These are phyloP conservation scores for Monilinia fructicola DNA, from an alignment of 2,329 filamentous ascomycete genomes.

Conservation along the genomic window DNA sequence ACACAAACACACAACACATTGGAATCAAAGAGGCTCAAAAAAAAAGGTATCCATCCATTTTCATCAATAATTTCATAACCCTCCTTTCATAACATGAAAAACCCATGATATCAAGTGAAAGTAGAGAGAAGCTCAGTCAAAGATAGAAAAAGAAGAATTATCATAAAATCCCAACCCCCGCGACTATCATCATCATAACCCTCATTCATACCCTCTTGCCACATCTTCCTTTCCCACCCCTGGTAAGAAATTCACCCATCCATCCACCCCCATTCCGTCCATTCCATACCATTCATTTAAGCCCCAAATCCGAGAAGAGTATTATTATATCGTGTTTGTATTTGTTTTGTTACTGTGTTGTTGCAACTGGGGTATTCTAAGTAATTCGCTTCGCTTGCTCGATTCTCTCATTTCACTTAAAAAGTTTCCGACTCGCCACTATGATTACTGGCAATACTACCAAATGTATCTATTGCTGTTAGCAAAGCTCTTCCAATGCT, in stretches of 20 bases:
- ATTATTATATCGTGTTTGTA: constrained; percentile 1
- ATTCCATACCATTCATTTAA: background rate
- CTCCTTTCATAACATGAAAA: no score
- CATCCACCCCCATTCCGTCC: background rate
- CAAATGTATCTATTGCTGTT: constrained; percentile 52
- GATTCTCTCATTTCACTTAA: constrained; percentile 40
- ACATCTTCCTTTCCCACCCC: background rate
- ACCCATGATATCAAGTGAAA: background rate
- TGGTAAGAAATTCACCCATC: background rate
- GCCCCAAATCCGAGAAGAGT: background rate
- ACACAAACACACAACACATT: no score
- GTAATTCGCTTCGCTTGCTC: background rate
- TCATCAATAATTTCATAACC: no score
- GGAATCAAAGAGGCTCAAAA: no score
- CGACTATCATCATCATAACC: no score
- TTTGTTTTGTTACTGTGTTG: background rate
- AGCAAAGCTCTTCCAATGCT: constrained; percentile 11
- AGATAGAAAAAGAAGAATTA: no score
- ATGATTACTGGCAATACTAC: constrained; percentile 49
- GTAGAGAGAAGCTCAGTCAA: constrained; percentile 1
- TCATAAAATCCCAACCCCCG: no score
- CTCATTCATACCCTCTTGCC: background rate
- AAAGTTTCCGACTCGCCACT: constrained; percentile 53
- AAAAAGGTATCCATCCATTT: no score
- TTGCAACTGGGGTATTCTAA: constrained; percentile 1